These are phyloP conservation scores for Vicia sativa DNA, from an alignment of 306 rosid genomes.

Conservation along the genomic window DNA sequence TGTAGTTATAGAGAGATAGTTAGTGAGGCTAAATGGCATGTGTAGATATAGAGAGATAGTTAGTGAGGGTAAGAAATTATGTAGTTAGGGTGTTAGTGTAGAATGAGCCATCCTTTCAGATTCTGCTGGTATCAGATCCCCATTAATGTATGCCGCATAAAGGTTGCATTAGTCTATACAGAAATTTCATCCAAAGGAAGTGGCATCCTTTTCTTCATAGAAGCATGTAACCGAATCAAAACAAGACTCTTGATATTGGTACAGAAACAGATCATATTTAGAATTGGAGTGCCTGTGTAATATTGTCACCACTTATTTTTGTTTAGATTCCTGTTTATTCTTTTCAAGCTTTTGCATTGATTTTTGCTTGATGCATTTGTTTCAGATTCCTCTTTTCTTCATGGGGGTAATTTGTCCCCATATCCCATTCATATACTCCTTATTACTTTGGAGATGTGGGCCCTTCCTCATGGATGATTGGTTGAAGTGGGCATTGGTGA, in stretches of 20 bases:
- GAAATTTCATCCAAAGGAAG: constrained; percentile 1
- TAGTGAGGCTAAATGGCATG: not conserved
- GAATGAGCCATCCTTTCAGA: constrained; percentile 6
- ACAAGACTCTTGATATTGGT: constrained; percentile 19
- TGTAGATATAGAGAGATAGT: constrained; percentile 15
- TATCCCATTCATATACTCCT: constrained; percentile 75
- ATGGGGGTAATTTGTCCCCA: constrained; percentile 88
- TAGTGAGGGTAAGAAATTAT: constrained; percentile 1
- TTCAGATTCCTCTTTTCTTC: constrained; percentile 83
- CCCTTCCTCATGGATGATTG: constrained; percentile 92
- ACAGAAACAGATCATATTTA: constrained; percentile 17
- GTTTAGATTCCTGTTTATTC: constrained; percentile 25
- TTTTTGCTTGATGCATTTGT: constrained; percentile 41
- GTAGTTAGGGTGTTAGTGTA: constrained; percentile 18
- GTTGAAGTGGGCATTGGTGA: constrained; percentile 96
- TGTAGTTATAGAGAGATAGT: constrained; percentile 13
- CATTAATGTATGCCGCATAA: not conserved
- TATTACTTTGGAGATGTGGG: constrained; percentile 86
- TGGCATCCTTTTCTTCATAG: constrained; percentile 5
- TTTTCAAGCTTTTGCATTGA: constrained; percentile 22
- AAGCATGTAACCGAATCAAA: constrained; percentile 11
- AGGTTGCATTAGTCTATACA: constrained; percentile 10
- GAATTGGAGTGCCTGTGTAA: constrained; percentile 12
- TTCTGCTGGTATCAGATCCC: constrained; percentile 19
- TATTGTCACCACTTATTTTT: constrained; percentile 4